These are phyloP conservation scores for Boletus subparvulus DNA, from an alignment of 768 basidiomycete species.

Conservation along the genomic window DNA sequence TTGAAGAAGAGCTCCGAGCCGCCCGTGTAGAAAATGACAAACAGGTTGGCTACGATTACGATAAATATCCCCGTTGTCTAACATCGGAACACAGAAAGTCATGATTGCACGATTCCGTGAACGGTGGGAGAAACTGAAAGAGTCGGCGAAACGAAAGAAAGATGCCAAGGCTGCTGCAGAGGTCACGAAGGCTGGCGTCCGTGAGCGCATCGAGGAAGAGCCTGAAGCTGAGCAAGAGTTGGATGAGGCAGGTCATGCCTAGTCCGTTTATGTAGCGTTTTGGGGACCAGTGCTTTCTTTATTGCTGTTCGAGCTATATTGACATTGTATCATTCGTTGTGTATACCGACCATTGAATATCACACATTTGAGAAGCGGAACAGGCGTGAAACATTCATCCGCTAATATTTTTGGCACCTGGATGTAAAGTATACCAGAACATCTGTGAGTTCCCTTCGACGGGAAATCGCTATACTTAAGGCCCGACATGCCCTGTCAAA, in stretches of 20 bases:
- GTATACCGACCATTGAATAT: slow-evolving; percentile 7
- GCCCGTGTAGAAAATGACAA: slow-evolving; percentile 76
- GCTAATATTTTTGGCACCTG: background rate
- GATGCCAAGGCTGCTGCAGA: slow-evolving; percentile 61
- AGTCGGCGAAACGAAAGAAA: slow-evolving; percentile 83
- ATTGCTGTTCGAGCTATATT: slow-evolving; percentile 4
- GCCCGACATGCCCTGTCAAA: background rate
- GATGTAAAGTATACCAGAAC: background rate
- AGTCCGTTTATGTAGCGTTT: background rate
- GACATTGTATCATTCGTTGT: slow-evolving; percentile 12
- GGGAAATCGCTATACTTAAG: background rate
- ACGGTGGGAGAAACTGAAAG: slow-evolving; percentile 88
- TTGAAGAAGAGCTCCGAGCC: slow-evolving; percentile 73
- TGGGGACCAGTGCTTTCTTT: slow-evolving; percentile 2
- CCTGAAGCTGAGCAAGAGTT: slow-evolving; percentile 64
- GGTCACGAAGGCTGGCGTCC: slow-evolving; percentile 43
- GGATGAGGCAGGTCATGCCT: slow-evolving; percentile 26
- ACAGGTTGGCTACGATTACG: slow-evolving; percentile 50
- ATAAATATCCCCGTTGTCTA: slow-evolving; percentile 8
- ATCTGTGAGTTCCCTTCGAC: background rate
- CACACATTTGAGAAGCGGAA: background rate
- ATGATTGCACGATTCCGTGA: slow-evolving; percentile 83
- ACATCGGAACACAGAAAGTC: slow-evolving; percentile 54
- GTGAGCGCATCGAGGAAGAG: slow-evolving; percentile 69
- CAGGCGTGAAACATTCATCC: background rate